Base-by-base conservation (phyloP, 768 basidiomycete genomes). In the Russula vinacea region DNA sequence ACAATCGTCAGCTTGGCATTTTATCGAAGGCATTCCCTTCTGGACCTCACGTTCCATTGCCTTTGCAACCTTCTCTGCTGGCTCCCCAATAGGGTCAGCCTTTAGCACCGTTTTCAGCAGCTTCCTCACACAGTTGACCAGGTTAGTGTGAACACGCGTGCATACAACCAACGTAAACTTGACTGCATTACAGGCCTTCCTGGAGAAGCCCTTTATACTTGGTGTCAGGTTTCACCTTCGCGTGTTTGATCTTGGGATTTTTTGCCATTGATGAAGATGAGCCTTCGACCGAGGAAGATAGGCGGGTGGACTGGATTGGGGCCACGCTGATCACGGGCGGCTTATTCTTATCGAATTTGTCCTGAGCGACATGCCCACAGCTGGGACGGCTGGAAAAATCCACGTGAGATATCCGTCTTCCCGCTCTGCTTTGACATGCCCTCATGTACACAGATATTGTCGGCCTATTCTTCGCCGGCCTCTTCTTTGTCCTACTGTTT, bases 11-110 rank as follows among this genome's bases (percentile, higher is more conserved):
- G 85, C 72, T 94, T 1, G 93, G 94, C 0, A 94, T 92, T 62
- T 80, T 96, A 39, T 93, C 94, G 0, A 81, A 88, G 53, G 77
- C 85, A 0, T 96, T 95, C 72, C 87, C 88, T 4, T 80, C 82
- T 0, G 87, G 87, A 0, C 77, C 14, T 80, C 85, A 0, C 83
- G 94, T 11, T 84, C 89, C 1, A 74, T 84, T 0, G 94, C 92
- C 0, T 96, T 95, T 66, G 84, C 94, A 0, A 85, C 87, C 0
- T 95, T 94, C 67, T 81, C 88, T 0, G 90, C 92, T 0, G 94
- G 94, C 32, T 90, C 89, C 0, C 92, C 94, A 0, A 71, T 94
- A 6, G 94, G 94, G 0, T 88, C 81, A 0, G 88, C 84, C 0
- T 75, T 93, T 16, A 92, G 94, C 1, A 79, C 79, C 35, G 75